Evolutionary conservation across 2,329 filamentous ascomycete genomes (phyloP).

Genomic region (Myriosclerotinia scirpicola): DNA sequence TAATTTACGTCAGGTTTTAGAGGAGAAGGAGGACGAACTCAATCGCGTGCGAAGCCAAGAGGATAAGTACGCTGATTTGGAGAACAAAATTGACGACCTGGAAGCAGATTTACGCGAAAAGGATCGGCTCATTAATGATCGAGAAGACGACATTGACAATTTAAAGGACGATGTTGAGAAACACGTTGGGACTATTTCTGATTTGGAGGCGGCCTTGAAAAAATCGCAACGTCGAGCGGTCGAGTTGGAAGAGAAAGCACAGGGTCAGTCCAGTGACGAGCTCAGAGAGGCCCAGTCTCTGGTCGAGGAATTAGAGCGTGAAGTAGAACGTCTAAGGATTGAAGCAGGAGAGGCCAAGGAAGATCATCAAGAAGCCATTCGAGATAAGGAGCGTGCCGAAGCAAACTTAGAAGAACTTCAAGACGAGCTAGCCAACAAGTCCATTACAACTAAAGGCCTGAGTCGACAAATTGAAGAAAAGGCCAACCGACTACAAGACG

Average conservation of each 20-base stretch:
- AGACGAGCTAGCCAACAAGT: slow-evolving; percentile 78
- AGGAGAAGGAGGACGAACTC: slow-evolving; percentile 53
- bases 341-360: slow-evolving; percentile 56
- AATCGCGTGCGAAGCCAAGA: slow-evolving; percentile 56
- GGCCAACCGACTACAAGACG: slow-evolving; percentile 62
- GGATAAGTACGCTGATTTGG: slow-evolving; percentile 64
- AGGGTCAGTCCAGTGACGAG: slow-evolving; percentile 48
- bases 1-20: slow-evolving; percentile 55
- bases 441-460: slow-evolving; percentile 70
- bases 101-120: slow-evolving; percentile 76
- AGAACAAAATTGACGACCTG: slow-evolving; percentile 72
- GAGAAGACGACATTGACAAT: slow-evolving; percentile 72
- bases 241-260: slow-evolving; percentile 59
- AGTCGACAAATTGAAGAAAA: slow-evolving; percentile 75
- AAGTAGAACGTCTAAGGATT: slow-evolving; percentile 53
- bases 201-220: slow-evolving; percentile 60
- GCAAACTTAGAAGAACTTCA: slow-evolving; percentile 65
- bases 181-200: slow-evolving; percentile 52
- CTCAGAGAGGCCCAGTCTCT: slow-evolving; percentile 41
- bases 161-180: slow-evolving; percentile 57
- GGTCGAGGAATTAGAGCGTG: slow-evolving; percentile 58
- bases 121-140: slow-evolving; percentile 69
- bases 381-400: slow-evolving; percentile 58
- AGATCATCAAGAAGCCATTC: slow-evolving; percentile 53
- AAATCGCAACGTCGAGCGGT: slow-evolving; percentile 51